Evolutionary conservation across 331 rosid genomes (phyloP).

Genomic region (Ulmus americana): DNA sequence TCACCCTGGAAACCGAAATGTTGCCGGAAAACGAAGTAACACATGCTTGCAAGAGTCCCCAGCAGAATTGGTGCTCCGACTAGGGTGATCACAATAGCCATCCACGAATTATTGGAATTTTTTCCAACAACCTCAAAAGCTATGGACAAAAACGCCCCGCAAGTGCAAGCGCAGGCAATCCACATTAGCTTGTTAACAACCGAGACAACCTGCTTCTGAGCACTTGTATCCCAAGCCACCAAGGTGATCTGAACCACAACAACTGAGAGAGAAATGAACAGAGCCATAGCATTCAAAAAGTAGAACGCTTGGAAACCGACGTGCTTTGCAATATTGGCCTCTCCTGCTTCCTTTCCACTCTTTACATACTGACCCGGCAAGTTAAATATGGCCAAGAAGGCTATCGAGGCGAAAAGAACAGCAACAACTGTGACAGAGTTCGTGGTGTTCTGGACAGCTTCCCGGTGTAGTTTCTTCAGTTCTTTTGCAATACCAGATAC

Average conservation of each 20-base stretch:
- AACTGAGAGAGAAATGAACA: conserved; percentile 87
- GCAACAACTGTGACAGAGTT: conserved; percentile 82
- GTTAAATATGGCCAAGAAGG: conserved; percentile 91
- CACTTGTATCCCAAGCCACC: conserved; percentile 95
- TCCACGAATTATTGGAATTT: conserved; percentile 49
- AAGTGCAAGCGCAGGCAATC: conserved; percentile 94
- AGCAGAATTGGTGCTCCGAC: conserved; percentile 70
- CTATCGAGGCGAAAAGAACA: conserved; percentile 89
- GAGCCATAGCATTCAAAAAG: conserved; percentile 72
- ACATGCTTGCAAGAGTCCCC: conserved; percentile 79
- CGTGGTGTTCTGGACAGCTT: conserved; percentile 88
- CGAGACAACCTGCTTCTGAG: conserved; percentile 88
- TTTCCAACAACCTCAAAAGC: conserved; percentile 75
- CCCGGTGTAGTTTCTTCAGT: conserved; percentile 81
- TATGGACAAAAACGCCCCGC: conserved; percentile 74
- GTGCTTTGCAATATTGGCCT: conserved; percentile 48
- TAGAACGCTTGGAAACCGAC: conserved; percentile 70
- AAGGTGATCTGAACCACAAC: conserved; percentile 95
- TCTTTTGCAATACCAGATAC: conserved; percentile 96
- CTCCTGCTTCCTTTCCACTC: conserved; percentile 37
- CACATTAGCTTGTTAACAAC: conserved; percentile 95
- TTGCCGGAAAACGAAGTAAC: conserved; percentile 83
- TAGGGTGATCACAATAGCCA: conserved; percentile 68
- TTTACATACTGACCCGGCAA: conserved; percentile 65
- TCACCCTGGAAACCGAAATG: conserved; percentile 63